phyloP scores from a whole-genome alignment of 2,329 filamentous ascomycete genomes.

The Pseudopyrenochaeta lycopersici region DNA sequence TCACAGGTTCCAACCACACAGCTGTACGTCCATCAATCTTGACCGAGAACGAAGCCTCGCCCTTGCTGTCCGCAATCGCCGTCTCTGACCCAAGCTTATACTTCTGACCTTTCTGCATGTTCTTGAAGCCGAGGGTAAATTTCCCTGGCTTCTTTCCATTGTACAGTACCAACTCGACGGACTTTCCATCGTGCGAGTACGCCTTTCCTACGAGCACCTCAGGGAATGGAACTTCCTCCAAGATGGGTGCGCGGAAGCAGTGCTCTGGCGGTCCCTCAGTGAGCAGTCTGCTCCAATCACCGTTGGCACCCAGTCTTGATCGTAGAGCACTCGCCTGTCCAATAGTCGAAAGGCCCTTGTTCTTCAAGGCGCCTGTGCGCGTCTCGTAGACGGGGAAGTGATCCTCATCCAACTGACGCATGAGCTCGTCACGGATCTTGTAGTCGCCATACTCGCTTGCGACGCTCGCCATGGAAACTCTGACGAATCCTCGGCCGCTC shows the following conservation, averaged over 20 bases:
- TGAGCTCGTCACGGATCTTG: conserved; percentile 15
- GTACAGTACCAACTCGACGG: conserved; percentile 22
- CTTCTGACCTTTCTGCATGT: conserved; percentile 11
- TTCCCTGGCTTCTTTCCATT: conserved; percentile 9
- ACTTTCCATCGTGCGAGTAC: conserved; percentile 16
- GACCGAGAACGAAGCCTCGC: conserved; percentile 6
- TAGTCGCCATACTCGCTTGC: conserved; percentile 25
- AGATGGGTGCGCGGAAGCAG: conserved; percentile 14
- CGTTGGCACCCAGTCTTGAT: conserved; percentile 6
- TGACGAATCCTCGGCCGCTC: conserved; percentile 10
- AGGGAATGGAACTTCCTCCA: conserved; percentile 19
- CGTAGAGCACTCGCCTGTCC: conserved; percentile 5
- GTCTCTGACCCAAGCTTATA: conserved; percentile 12
- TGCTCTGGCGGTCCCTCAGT: conserved; percentile 16
- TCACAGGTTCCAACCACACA: conserved; percentile 3
- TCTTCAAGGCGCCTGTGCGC: conserved; percentile 17
- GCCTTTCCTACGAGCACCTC: conserved; percentile 24
- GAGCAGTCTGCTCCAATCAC: conserved; percentile 18
- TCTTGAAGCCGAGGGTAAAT: conserved; percentile 20
- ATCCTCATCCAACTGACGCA: conserved; percentile 20
- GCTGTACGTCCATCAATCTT: conserved; percentile 15
- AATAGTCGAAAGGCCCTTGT: conserved; percentile 15
- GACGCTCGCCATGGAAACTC: conserved; percentile 12
- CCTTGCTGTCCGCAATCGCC: conserved; percentile 7
- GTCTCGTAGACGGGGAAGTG: conserved; percentile 18